phyloP scores from a whole-genome alignment of 202 grass and related monocot species.

The Zoysia matrella region DNA sequence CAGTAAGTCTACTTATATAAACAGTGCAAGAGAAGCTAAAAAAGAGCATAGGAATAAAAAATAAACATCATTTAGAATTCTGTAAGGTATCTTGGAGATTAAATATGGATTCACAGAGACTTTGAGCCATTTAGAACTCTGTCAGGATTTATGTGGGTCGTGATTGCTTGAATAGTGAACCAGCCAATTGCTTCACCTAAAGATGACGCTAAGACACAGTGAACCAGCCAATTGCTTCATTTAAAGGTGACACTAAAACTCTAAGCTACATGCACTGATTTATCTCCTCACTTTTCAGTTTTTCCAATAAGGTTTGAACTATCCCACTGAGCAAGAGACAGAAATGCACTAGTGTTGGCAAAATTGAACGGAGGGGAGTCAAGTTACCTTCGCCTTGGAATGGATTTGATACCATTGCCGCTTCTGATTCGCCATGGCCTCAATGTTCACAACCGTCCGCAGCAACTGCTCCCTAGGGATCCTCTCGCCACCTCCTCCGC shows the following conservation, averaged over 20 bases:
- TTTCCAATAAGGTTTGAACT: slow-evolving; percentile 13
- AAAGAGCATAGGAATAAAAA: neutral
- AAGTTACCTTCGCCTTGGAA: slow-evolving; percentile 66
- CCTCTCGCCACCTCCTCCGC: slow-evolving; percentile 37
- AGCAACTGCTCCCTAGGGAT: slow-evolving; percentile 65
- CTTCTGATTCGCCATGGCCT: slow-evolving; percentile 96
- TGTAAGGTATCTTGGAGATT: neutral
- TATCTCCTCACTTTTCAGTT: slow-evolving; percentile 3
- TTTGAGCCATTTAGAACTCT: neutral
- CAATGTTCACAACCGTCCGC: slow-evolving; percentile 70
- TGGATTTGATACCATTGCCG: slow-evolving; percentile 90
- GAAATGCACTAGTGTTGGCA: slow-evolving; percentile 3
- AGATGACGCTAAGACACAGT: no score
- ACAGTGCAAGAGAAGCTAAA: slow-evolving; percentile 25
- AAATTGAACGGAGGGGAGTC: neutral
- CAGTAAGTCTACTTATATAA: slow-evolving; percentile 14
- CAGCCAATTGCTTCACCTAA: no score
- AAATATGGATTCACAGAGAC: neutral
- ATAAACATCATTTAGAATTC: neutral
- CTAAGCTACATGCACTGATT: slow-evolving; percentile 16
- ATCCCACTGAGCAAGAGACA: slow-evolving; percentile 16
- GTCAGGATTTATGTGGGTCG: neutral
- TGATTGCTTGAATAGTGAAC: neutral
- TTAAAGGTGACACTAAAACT: slow-evolving; percentile 26
- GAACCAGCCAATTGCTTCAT: neutral